Percentiles rank a stretch among this genome's conserved stretches.
These are phyloP conservation scores for Pythium vanterpoolii DNA, from an alignment of 352 stramenopile species.

Conservation along the genomic window DNA sequence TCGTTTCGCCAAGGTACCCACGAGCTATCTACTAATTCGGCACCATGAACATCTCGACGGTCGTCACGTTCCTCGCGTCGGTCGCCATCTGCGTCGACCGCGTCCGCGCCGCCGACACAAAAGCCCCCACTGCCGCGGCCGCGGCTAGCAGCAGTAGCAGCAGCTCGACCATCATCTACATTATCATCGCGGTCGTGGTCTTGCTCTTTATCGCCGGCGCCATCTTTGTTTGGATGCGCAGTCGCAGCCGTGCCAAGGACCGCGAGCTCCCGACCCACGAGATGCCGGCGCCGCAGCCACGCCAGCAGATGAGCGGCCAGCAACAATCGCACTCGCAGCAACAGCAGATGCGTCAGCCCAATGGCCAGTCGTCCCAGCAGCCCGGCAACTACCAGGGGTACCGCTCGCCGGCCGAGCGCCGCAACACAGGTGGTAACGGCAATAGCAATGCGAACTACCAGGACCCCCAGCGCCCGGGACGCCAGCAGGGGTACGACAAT, in stretches of 20 bases:
- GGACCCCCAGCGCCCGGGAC: constrained; percentile 8
- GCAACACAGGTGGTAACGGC: neutral
- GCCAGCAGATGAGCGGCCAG: neutral
- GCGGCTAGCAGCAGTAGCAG: constrained; percentile 7
- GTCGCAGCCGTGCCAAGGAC: constrained; percentile 6
- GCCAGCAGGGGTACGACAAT: neutral
- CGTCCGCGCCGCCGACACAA: constrained; percentile 12
- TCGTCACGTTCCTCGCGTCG: constrained; percentile 14
- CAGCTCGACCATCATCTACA: constrained; percentile 46
- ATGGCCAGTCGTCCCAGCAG: neutral
- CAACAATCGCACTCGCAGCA: neutral
- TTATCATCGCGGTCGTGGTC: constrained; percentile 53
- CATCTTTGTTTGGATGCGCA: constrained; percentile 56
- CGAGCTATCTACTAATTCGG: neutral
- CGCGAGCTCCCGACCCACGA: constrained; percentile 7
- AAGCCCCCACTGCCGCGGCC: no score
- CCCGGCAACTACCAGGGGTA: constrained; percentile 10
- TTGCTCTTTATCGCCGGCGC: constrained; percentile 46
- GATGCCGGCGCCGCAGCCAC: neutral
- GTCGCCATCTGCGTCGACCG: constrained; percentile 6
- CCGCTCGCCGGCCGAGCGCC: constrained; percentile 4
- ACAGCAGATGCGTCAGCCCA: no score
- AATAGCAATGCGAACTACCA: constrained; percentile 11
- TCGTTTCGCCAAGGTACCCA: neutral
- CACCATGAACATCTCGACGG: neutral